phyloP scores from a whole-genome alignment of 768 basidiomycete species.

The Tylopilus balloui region DNA sequence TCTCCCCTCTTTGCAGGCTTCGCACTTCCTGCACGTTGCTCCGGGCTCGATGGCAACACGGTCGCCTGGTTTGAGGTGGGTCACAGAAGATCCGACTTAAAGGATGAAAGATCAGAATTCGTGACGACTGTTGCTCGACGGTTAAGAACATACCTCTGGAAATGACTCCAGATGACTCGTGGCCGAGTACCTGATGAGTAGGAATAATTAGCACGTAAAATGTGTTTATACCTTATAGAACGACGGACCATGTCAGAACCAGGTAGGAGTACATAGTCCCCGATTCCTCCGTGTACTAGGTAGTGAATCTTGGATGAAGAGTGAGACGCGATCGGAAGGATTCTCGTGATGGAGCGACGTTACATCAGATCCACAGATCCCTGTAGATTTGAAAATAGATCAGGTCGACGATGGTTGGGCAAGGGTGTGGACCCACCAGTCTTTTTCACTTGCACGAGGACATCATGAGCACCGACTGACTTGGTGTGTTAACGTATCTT shows the following conservation, averaged over 20 bases:
- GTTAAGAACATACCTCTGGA: slow-evolving; percentile 45
- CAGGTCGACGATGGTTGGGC: slow-evolving; percentile 4
- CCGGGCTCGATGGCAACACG: slow-evolving; percentile 92
- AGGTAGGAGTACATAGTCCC: slow-evolving; percentile 71
- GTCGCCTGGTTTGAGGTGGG: slow-evolving; percentile 73
- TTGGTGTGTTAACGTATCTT: slow-evolving; percentile 5
- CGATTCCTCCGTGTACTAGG: slow-evolving; percentile 72
- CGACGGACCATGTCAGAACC: slow-evolving; percentile 59
- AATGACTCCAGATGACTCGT: slow-evolving; percentile 85
- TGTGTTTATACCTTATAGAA: slow-evolving; percentile 1
- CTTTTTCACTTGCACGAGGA: slow-evolving; percentile 87
- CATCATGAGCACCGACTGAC: slow-evolving; percentile 66
- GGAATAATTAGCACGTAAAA: not conserved
- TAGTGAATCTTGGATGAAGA: slow-evolving; percentile 60
- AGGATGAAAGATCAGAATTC: not conserved
- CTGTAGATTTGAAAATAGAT: slow-evolving; percentile 37
- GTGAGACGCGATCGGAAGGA: slow-evolving; percentile 4
- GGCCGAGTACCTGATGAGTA: slow-evolving; percentile 74
- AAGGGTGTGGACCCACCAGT: slow-evolving; percentile 54
- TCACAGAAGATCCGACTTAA: slow-evolving; percentile 72
- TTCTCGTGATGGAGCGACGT: slow-evolving; percentile 12
- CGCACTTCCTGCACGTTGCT: slow-evolving; percentile 77
- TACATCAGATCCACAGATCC: slow-evolving; percentile 91
- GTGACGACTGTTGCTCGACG: not conserved
- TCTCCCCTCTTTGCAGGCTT: slow-evolving; percentile 76